Base-by-base conservation (phyloP, 176 grass and related monocot genomes). In the Cenchrus purpureus region DNA sequence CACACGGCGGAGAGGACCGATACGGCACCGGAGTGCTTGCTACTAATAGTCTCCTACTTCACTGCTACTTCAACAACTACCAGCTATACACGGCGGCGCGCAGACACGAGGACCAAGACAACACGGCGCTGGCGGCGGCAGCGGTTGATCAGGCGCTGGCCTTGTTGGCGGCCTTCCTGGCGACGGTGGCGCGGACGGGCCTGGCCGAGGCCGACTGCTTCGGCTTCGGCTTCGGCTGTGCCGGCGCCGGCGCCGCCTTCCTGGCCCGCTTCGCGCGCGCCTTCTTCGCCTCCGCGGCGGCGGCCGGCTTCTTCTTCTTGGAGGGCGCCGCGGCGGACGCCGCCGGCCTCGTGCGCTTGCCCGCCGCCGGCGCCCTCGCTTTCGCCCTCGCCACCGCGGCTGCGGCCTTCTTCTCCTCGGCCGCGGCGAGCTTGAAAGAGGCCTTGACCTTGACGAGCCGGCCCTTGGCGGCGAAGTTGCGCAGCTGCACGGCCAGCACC, bases 401-500 rank as follows among this genome's bases (percentile, higher is more conserved):
- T 3, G 43, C 29, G 0, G 83, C 46, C 79, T 17, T 50, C 77
- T 73, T 82, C 74, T 79, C 84, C 84, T 93, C 89, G 1, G 75
- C 53, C 4, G 83, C 68, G 12, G 91, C 44, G 55, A 98, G 79
- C 83, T 90, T 95, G 85, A 95, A 98, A 0, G 95, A 98, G 60
- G 93, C 93, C 85, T 87, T 98, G 10, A 98, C 79, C 83, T 93
- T 95, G 10, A 88, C 87, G 74, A 98, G 89, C 72, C 90, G 86
- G 9, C 89, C 95, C 83, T 93, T 93, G 65, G 87, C 91, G 14
- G 87, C 82, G 70, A 98, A 95, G 82, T 82, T 88, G 37, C 92
- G 89, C 20, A 98, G 85, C 89, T 93, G 95, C 80, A 89, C 85
- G 9, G 87, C 91, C 68, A 98, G 93, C 65, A 95, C 89, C 87